Percentiles rank a stretch among this genome's conserved stretches.
Conservation (phyloP, 1,139 yeast species). For the Eremothecium coryli region DNA sequence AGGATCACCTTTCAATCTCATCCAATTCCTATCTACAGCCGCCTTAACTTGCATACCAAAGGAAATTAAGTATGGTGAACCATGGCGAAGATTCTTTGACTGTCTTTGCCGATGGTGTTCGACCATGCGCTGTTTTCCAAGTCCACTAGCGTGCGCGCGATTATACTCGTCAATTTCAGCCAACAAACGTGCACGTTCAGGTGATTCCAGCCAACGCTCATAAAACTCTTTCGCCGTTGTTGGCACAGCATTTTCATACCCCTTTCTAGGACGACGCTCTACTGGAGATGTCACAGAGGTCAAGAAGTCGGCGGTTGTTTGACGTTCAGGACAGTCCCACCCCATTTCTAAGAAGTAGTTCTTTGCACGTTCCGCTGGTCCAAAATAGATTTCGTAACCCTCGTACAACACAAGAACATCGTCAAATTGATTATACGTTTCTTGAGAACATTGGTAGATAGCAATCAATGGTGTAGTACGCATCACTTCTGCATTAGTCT, state of each 20-base stretch:
- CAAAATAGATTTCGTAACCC: conserved; percentile 40
- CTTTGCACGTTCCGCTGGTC: conserved; percentile 36
- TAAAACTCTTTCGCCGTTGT: conserved; percentile 59
- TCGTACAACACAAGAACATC: conserved; percentile 37
- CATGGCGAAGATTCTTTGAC: conserved; percentile 38
- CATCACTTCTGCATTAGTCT: conserved; percentile 33
- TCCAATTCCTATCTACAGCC: conserved; percentile 45
- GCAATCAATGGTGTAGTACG: conserved; percentile 37
- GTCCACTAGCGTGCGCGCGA: conserved; percentile 10
- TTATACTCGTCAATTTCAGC: conserved; percentile 34
- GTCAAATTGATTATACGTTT: conserved; percentile 40
- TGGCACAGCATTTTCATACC: conserved; percentile 38
- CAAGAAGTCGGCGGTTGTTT: conserved; percentile 48
- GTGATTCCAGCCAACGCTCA: conserved; percentile 51
- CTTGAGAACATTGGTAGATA: conserved; percentile 41
- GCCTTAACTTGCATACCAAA: conserved; percentile 44
- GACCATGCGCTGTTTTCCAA: conserved; percentile 27
- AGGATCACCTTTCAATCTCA: conserved; percentile 52
- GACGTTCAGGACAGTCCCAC: conserved; percentile 45
- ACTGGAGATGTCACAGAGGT: conserved; percentile 40
- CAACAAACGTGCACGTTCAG: conserved; percentile 37
- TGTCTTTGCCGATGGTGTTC: conserved; percentile 45
- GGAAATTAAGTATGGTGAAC: conserved; percentile 53
- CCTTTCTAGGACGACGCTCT: conserved; percentile 18
- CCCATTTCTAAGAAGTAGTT: conserved; percentile 41